phyloP scores from a whole-genome alignment of 805 yeast species.

The Wickerhamiella nectarea region DNA sequence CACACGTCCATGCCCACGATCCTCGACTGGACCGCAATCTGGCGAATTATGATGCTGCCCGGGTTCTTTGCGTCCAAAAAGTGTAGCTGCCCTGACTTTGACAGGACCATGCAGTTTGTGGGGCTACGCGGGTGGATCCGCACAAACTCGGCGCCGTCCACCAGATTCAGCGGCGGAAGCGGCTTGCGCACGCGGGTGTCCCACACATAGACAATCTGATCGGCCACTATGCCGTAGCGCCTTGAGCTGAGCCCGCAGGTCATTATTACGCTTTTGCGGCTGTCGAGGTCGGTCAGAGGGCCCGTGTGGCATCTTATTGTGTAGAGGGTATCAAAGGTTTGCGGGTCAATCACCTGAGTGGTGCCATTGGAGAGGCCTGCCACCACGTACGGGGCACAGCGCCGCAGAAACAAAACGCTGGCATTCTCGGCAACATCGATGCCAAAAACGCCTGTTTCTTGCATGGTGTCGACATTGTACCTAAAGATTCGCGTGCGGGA shows the following conservation, averaged over 20 bases:
- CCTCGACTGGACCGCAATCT: conserved; percentile 41
- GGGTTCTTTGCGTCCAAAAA: conserved; percentile 75
- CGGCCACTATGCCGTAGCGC: conserved; percentile 47
- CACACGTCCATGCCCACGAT: conserved; percentile 42
- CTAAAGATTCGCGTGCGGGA: conserved; percentile 24
- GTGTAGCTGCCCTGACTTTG: conserved; percentile 70
- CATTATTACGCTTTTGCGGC: conserved; percentile 29
- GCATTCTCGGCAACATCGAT: conserved; percentile 17
- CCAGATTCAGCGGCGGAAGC: conserved; percentile 69
- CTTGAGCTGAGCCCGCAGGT: conserved; percentile 65
- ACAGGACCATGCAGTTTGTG: conserved; percentile 58
- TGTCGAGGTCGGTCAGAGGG: conserved; percentile 28
- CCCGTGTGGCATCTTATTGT: conserved; percentile 27
- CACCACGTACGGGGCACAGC: conserved; percentile 24
- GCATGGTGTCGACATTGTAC: conserved; percentile 25
- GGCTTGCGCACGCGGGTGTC: conserved; percentile 64
- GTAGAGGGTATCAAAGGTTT: conserved; percentile 23
- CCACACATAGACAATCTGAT: conserved; percentile 71
- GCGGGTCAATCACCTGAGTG: conserved; percentile 27
- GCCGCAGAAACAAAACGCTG: conserved; percentile 22
- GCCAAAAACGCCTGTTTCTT: conserved; percentile 25
- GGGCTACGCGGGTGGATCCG: conserved; percentile 79
- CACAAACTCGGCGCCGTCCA: conserved; percentile 77
- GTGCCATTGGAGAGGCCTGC: conserved; percentile 26
- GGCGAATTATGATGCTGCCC: conserved; percentile 48